Conservation (phyloP, 2,329 filamentous ascomycete species). For the Moelleriella libera region DNA sequence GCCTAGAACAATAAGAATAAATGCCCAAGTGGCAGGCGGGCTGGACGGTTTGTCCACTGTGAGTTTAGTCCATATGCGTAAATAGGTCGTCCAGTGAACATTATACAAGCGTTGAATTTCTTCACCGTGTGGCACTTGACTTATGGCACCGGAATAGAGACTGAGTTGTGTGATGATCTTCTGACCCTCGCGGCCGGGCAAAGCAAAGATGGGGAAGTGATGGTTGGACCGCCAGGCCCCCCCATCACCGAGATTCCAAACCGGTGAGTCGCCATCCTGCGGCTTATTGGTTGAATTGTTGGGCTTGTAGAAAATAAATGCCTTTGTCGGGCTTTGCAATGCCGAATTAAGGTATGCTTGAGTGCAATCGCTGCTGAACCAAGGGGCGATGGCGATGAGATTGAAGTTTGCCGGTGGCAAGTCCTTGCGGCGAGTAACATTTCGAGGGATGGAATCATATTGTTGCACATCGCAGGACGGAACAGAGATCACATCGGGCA, state of each 20-base stretch:
- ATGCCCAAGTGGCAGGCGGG: constrained; percentile 70
- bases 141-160: constrained; percentile 65
- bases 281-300: constrained; percentile 44
- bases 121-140: constrained; percentile 40
- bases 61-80: constrained; percentile 45
- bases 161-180: constrained; percentile 58
- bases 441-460: constrained; percentile 52
- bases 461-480: constrained; percentile 51
- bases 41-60: constrained; percentile 28
- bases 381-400: constrained; percentile 72
- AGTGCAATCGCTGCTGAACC: constrained; percentile 64
- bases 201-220: constrained; percentile 69
- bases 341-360: constrained; percentile 53
- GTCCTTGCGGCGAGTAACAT: constrained; percentile 59
- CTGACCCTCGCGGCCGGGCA: constrained; percentile 53
- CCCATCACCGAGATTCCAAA: constrained; percentile 59
- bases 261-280: constrained; percentile 45
- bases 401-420: constrained; percentile 57
- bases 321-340: constrained; percentile 43
- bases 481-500: constrained; percentile 50
- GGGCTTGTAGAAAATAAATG: constrained; percentile 49
- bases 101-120: constrained; percentile 41
- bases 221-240: constrained; percentile 59
- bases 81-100: constrained; percentile 41
- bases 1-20: constrained; percentile 56